Base-by-base conservation (phyloP, 345 rosid genomes). In the Gossypium herbaceum region DNA sequence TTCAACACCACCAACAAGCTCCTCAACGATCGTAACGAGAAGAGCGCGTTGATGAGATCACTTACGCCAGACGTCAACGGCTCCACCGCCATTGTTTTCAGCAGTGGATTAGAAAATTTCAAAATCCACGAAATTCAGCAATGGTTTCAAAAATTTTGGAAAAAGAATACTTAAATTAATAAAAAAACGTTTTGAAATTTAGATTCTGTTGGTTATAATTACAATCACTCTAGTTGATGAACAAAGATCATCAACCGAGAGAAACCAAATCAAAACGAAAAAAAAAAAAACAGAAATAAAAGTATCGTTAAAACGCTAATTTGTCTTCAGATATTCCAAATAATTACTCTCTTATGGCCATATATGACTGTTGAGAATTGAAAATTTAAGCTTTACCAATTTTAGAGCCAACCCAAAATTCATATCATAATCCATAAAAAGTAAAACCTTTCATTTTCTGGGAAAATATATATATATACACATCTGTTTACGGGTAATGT, bases 1-100 rank as follows among this genome's bases (percentile, higher is more conserved):
- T 85, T 80, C 29, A 87, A 58, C 3, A 87, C 43, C 56, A 84
- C 9, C 13, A 88, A 13, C 25, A 85, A 68, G 9, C 87, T 86
- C 74, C 52, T 86, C 57, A 89, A 78, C 52, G 84, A 81, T 17
- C 88, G 82, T 55, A 82, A 76, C 3, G 90, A 90, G 73, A 94
- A 88, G 74, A 92, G 82, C 6, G 89, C 92, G 70, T 81, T 85
- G 12, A 92, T 81, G 3, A 95, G 85, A 15, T 94, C 97, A 79
- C 97, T 92, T 0, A 97, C 97, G 10, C 97, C 97, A 12, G 97
- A 94, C 0, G 97, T 92, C 10, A 92, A 59, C 27, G 75, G 64
- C n/a, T 82, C 86, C 77, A 82, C 80, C 60, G 81, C 80, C 94
- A 86, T 81, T 57, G 12, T n/a, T 19, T 41, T 56, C 44, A 20